Base-by-base conservation (phyloP, 2,329 filamentous ascomycete species). In the Pleurostoma richardsiae region DNA sequence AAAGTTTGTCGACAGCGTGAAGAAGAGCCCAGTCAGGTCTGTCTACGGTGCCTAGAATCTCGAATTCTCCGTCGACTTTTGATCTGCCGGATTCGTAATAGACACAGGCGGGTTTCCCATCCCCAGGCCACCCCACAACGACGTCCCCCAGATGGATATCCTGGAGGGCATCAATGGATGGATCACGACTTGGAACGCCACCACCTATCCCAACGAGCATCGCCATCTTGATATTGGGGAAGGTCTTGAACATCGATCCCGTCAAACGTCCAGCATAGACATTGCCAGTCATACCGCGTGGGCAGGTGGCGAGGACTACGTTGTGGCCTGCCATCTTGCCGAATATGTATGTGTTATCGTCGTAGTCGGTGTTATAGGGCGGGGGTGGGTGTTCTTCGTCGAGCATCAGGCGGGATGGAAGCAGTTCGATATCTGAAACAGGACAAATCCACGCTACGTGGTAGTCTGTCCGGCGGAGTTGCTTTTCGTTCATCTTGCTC, bases 71-170 rank as follows among this genome's bases (percentile, higher is more conserved):
- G 10, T 31, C 10, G 6, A 30, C 27, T 10, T 36, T 8, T 3
- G 40, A 27, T 27, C 39, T 45, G n/a, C 48, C 48, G 3, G 29
- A 44, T 46, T 75, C 36, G 48, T 64, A 19, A 41, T 66, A 8
- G 47, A 56, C 39, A 40, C 54, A 11, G 28, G 46, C 8, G 59
- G 62, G 19, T 42, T 52, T n/a, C 10, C 52, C 5, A 45, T 67
- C 7, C 41, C 60, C 5, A 43, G 49, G 31, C 31, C 53, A 2
- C 11, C 54, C 29, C 11, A 47, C 4, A 42, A 54, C 10, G 39
- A 53, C 7, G 41, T 60, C 43, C 4, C 51, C 6, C 3, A 48
- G 27, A 46, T 38, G 30, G n/a, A 46, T 29, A 41, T 51, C 26
- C 40, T 43, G 31, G 10, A 43, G 31, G 5, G 47, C 43, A n/a